Evolutionary conservation across 768 basidiomycete genomes (phyloP).

Genomic region (Mycena metata): DNA sequence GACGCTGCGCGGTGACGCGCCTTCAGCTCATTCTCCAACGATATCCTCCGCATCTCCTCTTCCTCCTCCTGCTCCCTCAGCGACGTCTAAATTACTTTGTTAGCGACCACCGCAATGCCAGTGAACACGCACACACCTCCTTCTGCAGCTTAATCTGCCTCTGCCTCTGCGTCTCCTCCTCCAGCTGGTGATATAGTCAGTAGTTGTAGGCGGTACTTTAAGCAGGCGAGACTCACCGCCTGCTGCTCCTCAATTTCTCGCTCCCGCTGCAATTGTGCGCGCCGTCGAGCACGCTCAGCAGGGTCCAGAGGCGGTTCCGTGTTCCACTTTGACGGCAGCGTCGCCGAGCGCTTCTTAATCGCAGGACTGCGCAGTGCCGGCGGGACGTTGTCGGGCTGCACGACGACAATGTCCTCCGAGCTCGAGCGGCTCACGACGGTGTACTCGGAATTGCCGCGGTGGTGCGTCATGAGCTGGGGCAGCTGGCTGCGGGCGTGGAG

Average conservation of each 20-base stretch:
- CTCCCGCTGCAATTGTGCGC: constrained; percentile 41
- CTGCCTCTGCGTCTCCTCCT: constrained; percentile 61
- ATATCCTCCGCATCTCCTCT: constrained; percentile 55
- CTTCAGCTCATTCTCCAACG: constrained; percentile 58
- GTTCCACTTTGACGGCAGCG: constrained; percentile 37
- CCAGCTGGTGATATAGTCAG: no score
- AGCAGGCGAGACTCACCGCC: no score
- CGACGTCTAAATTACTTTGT: constrained; percentile 44
- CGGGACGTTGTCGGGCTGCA: constrained; percentile 35
- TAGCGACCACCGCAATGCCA: not conserved
- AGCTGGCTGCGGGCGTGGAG: constrained; percentile 33
- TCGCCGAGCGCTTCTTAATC: constrained; percentile 33
- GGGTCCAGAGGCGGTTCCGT: constrained; percentile 24
- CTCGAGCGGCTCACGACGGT: constrained; percentile 53
- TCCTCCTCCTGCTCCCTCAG: constrained; percentile 58
- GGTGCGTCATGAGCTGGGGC: constrained; percentile 41
- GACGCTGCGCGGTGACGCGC: constrained; percentile 52
- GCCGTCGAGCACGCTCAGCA: constrained; percentile 43
- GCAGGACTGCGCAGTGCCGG: constrained; percentile 28
- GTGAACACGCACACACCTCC: constrained; percentile 30
- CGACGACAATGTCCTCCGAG: constrained; percentile 48
- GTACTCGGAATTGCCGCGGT: constrained; percentile 57
- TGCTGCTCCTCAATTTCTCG: constrained; percentile 61
- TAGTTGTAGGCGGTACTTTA: no score
- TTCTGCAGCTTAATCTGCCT: constrained; percentile 56